Conservation (phyloP, 768 basidiomycete genomes). For the Phallus indusiatus region DNA sequence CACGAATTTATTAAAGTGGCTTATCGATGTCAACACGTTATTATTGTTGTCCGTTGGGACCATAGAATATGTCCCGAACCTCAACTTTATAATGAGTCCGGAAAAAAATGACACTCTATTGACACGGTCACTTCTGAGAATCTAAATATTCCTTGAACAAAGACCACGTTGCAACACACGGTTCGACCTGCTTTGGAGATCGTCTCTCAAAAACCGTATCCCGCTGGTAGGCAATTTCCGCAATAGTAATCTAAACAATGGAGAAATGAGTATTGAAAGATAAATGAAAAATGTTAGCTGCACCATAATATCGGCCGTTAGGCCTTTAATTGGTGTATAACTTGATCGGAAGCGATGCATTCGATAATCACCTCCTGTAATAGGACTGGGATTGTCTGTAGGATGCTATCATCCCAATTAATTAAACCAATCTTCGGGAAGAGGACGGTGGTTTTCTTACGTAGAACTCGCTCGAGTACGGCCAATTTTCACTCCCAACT, state of each 20-base stretch:
- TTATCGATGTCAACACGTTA: too few relatives aligned
- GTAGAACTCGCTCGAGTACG: slow-evolving; percentile 61
- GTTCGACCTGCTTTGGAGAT: slow-evolving; percentile 39
- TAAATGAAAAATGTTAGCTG: not conserved
- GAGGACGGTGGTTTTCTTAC: slow-evolving; percentile 31
- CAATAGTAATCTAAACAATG: slow-evolving; percentile 47
- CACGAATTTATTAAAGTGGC: too few relatives aligned
- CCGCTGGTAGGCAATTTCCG: slow-evolving; percentile 53
- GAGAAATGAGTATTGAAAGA: not conserved
- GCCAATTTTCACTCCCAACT: slow-evolving; percentile 66
- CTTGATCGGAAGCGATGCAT: slow-evolving; percentile 77
- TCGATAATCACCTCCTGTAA: slow-evolving; percentile 45
- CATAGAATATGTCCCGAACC: too few relatives aligned
- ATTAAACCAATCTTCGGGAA: not conserved
- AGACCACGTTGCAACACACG: not conserved
- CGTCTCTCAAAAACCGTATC: slow-evolving; percentile 45
- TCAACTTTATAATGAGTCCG: too few relatives aligned
- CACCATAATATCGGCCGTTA: slow-evolving; percentile 78
- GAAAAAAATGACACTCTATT: too few relatives aligned
- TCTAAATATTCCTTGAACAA: not conserved
- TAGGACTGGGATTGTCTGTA: slow-evolving; percentile 45
- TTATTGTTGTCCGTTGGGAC: too few relatives aligned
- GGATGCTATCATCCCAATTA: slow-evolving; percentile 34
- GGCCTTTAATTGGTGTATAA: slow-evolving; percentile 74
- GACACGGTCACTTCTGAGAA: not conserved